Evolutionary conservation across 495 filamentous ascomycete genomes (phyloP), one percentile per base, ranked within the genome.

Genomic region (Hapsidospora chrysogenum): DNA sequence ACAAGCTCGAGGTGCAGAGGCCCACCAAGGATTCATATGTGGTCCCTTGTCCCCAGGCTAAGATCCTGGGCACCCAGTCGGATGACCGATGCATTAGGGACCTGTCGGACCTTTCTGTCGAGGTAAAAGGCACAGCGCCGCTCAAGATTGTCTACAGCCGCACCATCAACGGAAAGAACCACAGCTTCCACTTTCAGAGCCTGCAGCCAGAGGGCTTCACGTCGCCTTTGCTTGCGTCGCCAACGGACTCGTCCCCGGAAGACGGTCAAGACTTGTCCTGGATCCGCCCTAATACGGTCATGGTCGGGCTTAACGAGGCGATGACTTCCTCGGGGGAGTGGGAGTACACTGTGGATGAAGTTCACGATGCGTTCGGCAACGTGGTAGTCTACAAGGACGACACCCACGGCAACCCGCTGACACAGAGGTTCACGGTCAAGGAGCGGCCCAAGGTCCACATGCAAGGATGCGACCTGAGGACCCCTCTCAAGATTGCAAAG

Each of bases 131-230:
- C 14, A 85, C 85, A 2, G 80, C 89, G 9, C 89, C 89, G n/a
- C 58, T 97, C 37, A 80, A 83, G 49, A 75, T 96, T 40, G 83
- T 80, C 45, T 97, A 96, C 47, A 87, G 79, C 43, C 76, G 80
- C 26, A 74, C 72, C 20, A 73, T 94, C 36, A 86, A 93, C 45
- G 59, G 67, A 36, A 70, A 73, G 37, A 74, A 87, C 40, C 61
- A 75, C 43, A 73, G 77, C 41, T 74, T 82, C 46, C 78, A 84
- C 36, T 79, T 87, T 45, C 84, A 94, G 48, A 87, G 80, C 42
- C 77, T 97, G 17, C 85, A 93, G 37, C 84, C 89, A 0, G 86
- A 94, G 32, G 79, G 80, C 34, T 72, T 85, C 45, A 64, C 69
- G 9, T 87, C 85, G 5, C 87, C 85, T 0, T 55, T 92, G 23